Evolutionary conservation across 1,284 basidiomycete genomes (phyloP), one percentile per base, ranked within the genome.

Genomic region (Leccinum angustisporum): DNA sequence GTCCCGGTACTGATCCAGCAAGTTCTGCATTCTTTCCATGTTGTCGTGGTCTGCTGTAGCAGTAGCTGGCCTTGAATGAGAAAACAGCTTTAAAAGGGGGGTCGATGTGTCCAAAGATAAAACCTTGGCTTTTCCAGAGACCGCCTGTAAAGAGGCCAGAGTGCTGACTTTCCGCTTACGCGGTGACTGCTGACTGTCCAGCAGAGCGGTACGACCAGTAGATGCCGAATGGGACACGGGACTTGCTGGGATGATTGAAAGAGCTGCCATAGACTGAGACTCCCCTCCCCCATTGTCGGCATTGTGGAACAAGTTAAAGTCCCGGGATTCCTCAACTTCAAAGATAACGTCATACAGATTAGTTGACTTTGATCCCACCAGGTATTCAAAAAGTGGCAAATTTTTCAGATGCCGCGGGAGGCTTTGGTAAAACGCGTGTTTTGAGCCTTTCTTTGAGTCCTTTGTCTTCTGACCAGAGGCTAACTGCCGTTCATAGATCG

Each of bases 281-380:
- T 54, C 64, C 1, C 25, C 64, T 21, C 65, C 63, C 4, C 78
- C 81, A 18, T 75, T 78, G 34, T 80, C 81, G 8, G 76, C 77
- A 43, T 83, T 84, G 3, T 78, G 77, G 59, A 86, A 85, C 7
- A 83, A 75, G 48, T 80, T 82, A 38, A 77, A 77, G 16, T 84
- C 83, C 38, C 81, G 77, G 11, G 80, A 75, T 25, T 82, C 68
- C 27, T 91, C 86, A 3, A 89, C 81, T 61, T 90, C 88, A 69
- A 93, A 92, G 54, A 93, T 88, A 2, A 88, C 89, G 53, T 88
- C 88, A 69, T 88, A 87, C 13, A 93, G 68, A 62, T 89, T 84
- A 58, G 80, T 81, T 11, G 84, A 80, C 14, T 83, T 78, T 3
- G 86, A 83, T 10, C 91, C 88, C 30, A 91, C 81, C 14, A 93